Base-by-base conservation (phyloP, 371 early-diverging fungal genomes). In the Parasitella parasitica region DNA sequence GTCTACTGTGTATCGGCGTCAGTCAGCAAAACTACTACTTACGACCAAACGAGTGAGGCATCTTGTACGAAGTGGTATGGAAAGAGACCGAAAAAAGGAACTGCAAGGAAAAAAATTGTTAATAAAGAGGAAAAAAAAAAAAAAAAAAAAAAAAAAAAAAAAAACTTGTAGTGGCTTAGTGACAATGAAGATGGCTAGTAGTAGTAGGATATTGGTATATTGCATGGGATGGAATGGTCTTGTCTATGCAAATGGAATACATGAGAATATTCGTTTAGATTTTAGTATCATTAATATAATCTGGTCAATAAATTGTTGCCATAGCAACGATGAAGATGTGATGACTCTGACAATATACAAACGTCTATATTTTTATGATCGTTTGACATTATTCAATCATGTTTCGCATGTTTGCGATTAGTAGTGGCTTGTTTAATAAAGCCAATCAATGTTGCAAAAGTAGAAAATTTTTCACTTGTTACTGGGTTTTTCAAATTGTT, bases 41-140 rank as follows among this genome's bases (percentile, higher is more conserved):
- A 79, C 80, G 76, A 92, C 95, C 94, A 86, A 91, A 94, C 69
- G 93, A 96, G 94, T 96, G 94, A 83, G 96, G 96, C 96, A 93
- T 92, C 62, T 61, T 61, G 65, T 65, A 58, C 61, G 43, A 64
- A 64, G 68, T 65, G 54, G 60, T 65, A 70, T 65, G 59, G 55
- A 61, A 57, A 65, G 58, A 66, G 57, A 57, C 55, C 64, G 63
- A 69, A 59, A 57, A 55, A 67, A 63, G 30, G 30, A 38, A 30
- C 41, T 53, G 53, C 24, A 57, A 48, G 62, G 58, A 67, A 67
- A 67, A 67, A 67, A 67, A 67, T 67, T 61, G 43, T 67, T 67
- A 67, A 38, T 67, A 67, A 41, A 66, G 41, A 57, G 36, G 46
- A 61, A 65, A 64, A 43, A 66, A 66, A 66, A 66, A n/a, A 61